A percentile compares a stretch with the other conserved stretches of the same genome.
These are phyloP conservation scores for Malus hybrid DNA, from an alignment of 331 rosid genomes.

Conservation along the genomic window DNA sequence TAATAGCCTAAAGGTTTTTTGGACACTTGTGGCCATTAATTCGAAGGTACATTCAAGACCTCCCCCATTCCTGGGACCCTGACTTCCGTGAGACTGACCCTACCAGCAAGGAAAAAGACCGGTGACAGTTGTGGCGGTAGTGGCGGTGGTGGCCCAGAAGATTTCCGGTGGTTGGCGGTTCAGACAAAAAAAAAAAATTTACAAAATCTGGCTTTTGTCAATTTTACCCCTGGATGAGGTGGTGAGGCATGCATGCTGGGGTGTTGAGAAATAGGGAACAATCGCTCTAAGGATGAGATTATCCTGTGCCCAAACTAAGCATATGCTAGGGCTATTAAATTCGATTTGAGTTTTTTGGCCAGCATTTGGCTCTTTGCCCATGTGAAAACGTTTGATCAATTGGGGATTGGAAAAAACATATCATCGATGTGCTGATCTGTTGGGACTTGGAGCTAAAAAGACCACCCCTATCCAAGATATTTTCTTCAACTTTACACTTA, in stretches of 20 bases:
- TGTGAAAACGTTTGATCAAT: background rate
- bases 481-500: background rate
- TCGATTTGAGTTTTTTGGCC: background rate
- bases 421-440: background rate
- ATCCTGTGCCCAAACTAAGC: conserved; percentile 1
- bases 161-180: conserved; percentile 8
- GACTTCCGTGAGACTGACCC: background rate
- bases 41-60: background rate
- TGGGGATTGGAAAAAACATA: background rate
- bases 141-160: background rate
- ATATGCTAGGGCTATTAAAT: background rate
- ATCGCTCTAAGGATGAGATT: background rate
- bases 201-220: background rate
- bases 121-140: too few relatives aligned
- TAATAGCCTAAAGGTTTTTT: too few relatives aligned
- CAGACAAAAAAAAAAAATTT: background rate
- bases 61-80: background rate
- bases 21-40: too few relatives aligned
- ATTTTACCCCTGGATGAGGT: background rate
- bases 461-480: background rate
- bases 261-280: conserved; percentile 7
- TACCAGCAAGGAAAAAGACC: background rate
- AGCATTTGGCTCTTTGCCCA: background rate
- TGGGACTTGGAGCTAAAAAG: background rate
- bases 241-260: background rate